A percentile compares a stretch with the other conserved stretches of the same genome.
Conservation (phyloP, 495 filamentous ascomycete genomes). For the Daldinia grandis region DNA sequence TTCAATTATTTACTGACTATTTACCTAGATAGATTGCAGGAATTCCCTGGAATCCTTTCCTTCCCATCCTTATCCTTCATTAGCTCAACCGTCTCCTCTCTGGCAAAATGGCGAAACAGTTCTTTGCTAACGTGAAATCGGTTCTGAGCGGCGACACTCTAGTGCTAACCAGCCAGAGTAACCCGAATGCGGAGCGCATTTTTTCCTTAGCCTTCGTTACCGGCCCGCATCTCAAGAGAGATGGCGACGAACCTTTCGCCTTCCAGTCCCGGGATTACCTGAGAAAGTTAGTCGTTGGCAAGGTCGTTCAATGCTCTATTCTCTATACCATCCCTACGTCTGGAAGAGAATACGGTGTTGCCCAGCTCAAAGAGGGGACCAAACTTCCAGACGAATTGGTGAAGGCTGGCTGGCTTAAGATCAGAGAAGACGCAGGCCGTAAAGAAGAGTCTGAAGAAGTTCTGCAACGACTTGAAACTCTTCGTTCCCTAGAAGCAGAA, state of each 20-base stretch:
- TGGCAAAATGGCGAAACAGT: conserved; percentile 53
- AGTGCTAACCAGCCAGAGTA: conserved; percentile 74
- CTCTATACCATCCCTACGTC: conserved; percentile 83
- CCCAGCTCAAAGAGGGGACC: conserved; percentile 75
- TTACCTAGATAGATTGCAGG: conserved; percentile 15
- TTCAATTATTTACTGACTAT: conserved; percentile 16
- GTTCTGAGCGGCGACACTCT: conserved; percentile 93
- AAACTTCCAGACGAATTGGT: conserved; percentile 80
- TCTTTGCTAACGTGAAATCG: conserved; percentile 85
- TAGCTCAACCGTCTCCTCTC: conserved; percentile 12
- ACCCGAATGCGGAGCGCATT: conserved; percentile 79
- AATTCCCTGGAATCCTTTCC: conserved; percentile 38
- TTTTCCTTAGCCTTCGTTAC: conserved; percentile 92
- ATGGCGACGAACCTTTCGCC: conserved; percentile 89
- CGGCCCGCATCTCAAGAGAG: conserved; percentile 83
- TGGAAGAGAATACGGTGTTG: conserved; percentile 86
- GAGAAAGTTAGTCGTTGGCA: conserved; percentile 82
- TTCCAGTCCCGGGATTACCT: conserved; percentile 95
- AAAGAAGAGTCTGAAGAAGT: conserved; percentile 84
- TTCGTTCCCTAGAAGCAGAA: conserved; percentile 79
- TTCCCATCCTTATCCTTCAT: neutral
- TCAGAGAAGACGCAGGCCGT: conserved; percentile 89
- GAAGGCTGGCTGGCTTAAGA: conserved; percentile 85
- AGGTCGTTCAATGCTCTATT: conserved; percentile 82
- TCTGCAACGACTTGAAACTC: conserved; percentile 71